phyloP scores from a whole-genome alignment of 805 yeast species.

The Candida easanensis region DNA sequence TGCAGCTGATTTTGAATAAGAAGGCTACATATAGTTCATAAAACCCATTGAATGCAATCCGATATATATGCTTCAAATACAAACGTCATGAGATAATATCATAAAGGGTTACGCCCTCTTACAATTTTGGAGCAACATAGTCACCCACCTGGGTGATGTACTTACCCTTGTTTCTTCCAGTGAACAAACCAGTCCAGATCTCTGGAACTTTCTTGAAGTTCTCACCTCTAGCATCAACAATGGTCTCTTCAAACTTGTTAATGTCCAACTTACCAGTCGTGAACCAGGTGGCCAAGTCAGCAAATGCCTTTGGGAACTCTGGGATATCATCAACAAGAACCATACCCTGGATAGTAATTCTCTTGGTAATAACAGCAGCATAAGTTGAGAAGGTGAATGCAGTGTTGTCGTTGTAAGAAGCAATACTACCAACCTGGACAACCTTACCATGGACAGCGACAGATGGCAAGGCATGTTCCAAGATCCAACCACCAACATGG shows the following conservation, averaged over 20 bases:
- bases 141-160: slow-evolving; percentile 39
- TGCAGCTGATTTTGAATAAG: background rate
- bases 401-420: slow-evolving; percentile 47
- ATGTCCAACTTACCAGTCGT: slow-evolving; percentile 40
- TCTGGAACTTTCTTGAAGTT: slow-evolving; percentile 44
- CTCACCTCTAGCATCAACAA: slow-evolving; percentile 39
- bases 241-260: slow-evolving; percentile 35
- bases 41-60: no score
- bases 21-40: no score
- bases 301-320: slow-evolving; percentile 37
- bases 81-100: background rate
- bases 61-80: no score
- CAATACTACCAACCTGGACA: slow-evolving; percentile 60
- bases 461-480: slow-evolving; percentile 40
- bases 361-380: slow-evolving; percentile 43
- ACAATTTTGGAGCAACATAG: slow-evolving; percentile 1
- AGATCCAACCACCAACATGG: slow-evolving; percentile 61
- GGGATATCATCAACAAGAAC: slow-evolving; percentile 43
- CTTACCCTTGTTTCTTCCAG: slow-evolving; percentile 48
- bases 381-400: slow-evolving; percentile 37
- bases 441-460: slow-evolving; percentile 41
- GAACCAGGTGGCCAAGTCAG: slow-evolving; percentile 35
- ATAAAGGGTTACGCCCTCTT: background rate
- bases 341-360: slow-evolving; percentile 53
- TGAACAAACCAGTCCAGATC: slow-evolving; percentile 46